These are phyloP conservation scores for Trypanosoma theileri DNA, from an alignment of 208 protist species.

Conservation along the genomic window DNA sequence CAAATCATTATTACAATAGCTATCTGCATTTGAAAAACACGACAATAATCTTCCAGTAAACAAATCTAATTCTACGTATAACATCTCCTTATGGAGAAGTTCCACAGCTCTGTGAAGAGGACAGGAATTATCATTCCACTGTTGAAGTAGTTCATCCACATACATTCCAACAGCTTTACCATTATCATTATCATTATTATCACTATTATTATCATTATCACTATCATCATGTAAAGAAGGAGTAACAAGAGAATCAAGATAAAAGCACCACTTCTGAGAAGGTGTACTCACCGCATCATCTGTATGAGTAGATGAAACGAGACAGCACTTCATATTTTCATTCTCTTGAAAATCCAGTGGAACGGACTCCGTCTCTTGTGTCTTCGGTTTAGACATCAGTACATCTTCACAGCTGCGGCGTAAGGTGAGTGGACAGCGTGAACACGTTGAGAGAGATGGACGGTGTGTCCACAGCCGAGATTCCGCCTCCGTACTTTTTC, in stretches of 20 bases:
- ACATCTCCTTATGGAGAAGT: conserved; percentile 34
- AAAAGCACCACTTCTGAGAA: conserved; percentile 12
- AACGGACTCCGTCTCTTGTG: background rate
- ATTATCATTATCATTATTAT: background rate
- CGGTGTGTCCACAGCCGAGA: background rate
- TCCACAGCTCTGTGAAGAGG: conserved; percentile 32
- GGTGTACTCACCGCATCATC: background rate
- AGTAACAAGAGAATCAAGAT: background rate
- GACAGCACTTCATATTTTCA: conserved; percentile 1
- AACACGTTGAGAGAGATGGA: background rate
- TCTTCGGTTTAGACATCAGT: background rate
- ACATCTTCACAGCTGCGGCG: background rate
- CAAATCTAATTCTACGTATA: conserved; percentile 44
- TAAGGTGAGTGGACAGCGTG: background rate
- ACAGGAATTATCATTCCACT: conserved; percentile 31
- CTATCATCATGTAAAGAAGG: background rate
- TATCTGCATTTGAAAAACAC: conserved; percentile 17
- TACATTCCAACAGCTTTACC: background rate
- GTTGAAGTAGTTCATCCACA: conserved; percentile 11
- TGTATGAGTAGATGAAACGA: background rate
- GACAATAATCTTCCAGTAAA: conserved; percentile 34
- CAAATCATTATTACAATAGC: background rate
- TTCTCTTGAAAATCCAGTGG: background rate
- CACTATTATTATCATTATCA: background rate
- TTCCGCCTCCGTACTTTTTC: background rate